Conservation (phyloP, 345 rosid genomes). For the Salix koriyanagi region DNA sequence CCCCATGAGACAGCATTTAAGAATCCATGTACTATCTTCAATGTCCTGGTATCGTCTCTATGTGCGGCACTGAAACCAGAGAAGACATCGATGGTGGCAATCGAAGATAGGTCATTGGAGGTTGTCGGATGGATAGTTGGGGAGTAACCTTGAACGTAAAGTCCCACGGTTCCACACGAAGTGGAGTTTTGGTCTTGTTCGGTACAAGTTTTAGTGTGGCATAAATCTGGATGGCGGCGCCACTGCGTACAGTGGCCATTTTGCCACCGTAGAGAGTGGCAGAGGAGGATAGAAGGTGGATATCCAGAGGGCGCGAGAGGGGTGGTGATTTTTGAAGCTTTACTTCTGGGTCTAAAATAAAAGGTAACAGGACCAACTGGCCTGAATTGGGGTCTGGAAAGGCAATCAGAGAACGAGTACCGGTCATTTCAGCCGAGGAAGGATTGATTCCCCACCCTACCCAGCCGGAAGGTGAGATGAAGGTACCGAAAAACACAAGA, state of each 20-base stretch:
- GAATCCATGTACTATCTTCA: slow-evolving; percentile 56
- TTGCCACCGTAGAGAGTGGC: slow-evolving; percentile 81
- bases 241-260: slow-evolving; percentile 78
- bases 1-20: slow-evolving; percentile 82
- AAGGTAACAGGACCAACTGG: slow-evolving; percentile 71
- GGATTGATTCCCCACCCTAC: slow-evolving; percentile 91
- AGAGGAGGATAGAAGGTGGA: slow-evolving; percentile 68
- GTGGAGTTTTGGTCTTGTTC: slow-evolving; percentile 63
- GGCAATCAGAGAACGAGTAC: slow-evolving; percentile 73
- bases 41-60: slow-evolving; percentile 16
- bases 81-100: slow-evolving; percentile 63
- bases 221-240: slow-evolving; percentile 73
- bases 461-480: slow-evolving; percentile 97
- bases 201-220: slow-evolving; percentile 56
- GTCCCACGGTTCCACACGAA: slow-evolving; percentile 95
- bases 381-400: slow-evolving; percentile 90
- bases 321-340: slow-evolving; percentile 83
- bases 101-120: slow-evolving; percentile 70
- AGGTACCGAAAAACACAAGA: slow-evolving; percentile 83
- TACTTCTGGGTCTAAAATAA: slow-evolving; percentile 64
- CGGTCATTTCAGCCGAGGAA: slow-evolving; percentile 69
- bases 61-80: slow-evolving; percentile 47
- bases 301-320: slow-evolving; percentile 75
- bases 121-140: slow-evolving; percentile 96
- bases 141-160: slow-evolving; percentile 93